Base-by-base conservation (phyloP, 441 rosid genomes). In the Corymbia citriodora region DNA sequence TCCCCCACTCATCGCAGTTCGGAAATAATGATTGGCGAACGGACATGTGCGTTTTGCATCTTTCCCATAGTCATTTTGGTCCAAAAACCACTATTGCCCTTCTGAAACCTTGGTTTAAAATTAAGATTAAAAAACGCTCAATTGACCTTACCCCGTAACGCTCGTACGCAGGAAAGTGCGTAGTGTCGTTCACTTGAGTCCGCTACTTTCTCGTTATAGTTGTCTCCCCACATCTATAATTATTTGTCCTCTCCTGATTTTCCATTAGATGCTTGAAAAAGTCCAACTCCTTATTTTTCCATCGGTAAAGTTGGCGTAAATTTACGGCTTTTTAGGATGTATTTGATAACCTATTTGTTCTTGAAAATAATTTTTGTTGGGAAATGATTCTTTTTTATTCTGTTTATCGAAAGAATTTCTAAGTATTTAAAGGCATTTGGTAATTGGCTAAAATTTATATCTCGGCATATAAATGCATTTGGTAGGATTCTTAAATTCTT, bases 301-400 rank as follows among this genome's bases (percentile, higher is more conserved):
- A 36, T 11, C 40, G 7, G 81, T 70, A 33, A 19, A 70, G 81
- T 5, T 10, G 0, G 14, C 18, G 0, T 14, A 33, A 70, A 18
- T 70, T 70, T 18, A 33, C 23, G 25, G 81, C 12, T 9, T 70
- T 70, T 70, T 10, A 57, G 63, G 33, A 33, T 33, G 33, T 2
- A 33, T 33, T 33, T 33, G 33, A 33, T 33, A 33, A 33, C 33
- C 33, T 33, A 33, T 33, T 33, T 33, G 2, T 33, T 33, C 3
- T 40, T 5, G 40, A 40, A 40, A 40, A 40, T 40, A 40, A 40
- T 40, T 40, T 40, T 40, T 40, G 40, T 5, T 40, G 40, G 40
- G 5, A 40, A 40, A 40, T 40, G 5, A 40, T 40, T 40, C 6
- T 40, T 5, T 40, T 40, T 40, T 40, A 40, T 40, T 40, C 5